phyloP scores from a whole-genome alignment of 306 rosid species.

The Rosa lucieae region DNA sequence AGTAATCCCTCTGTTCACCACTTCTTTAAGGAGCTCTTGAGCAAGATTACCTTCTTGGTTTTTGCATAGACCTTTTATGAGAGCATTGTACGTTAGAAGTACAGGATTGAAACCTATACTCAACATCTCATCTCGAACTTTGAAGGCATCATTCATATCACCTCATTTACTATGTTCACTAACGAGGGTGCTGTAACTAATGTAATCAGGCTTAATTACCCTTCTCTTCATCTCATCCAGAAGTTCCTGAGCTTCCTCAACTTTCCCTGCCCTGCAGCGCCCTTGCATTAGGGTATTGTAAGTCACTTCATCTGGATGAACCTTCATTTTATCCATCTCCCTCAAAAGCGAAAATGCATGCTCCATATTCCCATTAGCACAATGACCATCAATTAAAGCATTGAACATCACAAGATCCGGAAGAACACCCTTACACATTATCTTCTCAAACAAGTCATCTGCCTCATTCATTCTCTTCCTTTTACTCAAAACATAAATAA shows the following conservation, averaged over 20 bases:
- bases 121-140: constrained; percentile 79
- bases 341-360: constrained; percentile 60
- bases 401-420: constrained; percentile 76
- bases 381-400: constrained; percentile 81
- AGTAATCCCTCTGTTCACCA: constrained; percentile 68
- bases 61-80: constrained; percentile 71
- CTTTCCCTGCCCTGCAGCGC: constrained; percentile 71
- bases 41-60: constrained; percentile 67
- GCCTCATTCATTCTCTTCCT: constrained; percentile 69
- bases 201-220: constrained; percentile 77
- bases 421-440: constrained; percentile 43
- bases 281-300: constrained; percentile 92
- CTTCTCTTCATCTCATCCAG: constrained; percentile 74
- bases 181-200: constrained; percentile 78
- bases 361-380: constrained; percentile 54
- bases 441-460: constrained; percentile 61
- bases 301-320: constrained; percentile 74
- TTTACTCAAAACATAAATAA: constrained; percentile 60
- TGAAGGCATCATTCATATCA: constrained; percentile 69
- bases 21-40: constrained; percentile 81
- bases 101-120: constrained; percentile 79
- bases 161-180: constrained; percentile 83
- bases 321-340: constrained; percentile 70
- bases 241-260: constrained; percentile 80
- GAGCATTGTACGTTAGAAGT: constrained; percentile 83